Evolutionary conservation across 306 rosid genomes (phyloP).

Genomic region (Astragalus glycyphyllos): DNA sequence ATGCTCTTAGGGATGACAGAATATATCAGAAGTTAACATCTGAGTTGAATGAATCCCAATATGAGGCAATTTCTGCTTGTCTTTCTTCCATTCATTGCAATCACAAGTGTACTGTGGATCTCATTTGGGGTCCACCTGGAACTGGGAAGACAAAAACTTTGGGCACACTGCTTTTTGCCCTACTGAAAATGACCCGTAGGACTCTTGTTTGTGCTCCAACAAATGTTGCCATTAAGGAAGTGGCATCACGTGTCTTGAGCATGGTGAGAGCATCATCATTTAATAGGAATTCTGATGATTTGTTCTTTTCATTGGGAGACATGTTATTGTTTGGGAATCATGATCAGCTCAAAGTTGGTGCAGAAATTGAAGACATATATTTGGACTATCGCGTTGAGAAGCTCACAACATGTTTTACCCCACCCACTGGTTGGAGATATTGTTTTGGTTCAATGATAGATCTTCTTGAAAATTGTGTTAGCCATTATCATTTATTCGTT

Average conservation of each 20-base stretch:
- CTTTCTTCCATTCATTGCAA: constrained; percentile 45
- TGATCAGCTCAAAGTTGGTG: constrained; percentile 66
- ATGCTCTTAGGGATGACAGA: background rate
- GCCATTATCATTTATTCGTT: constrained; percentile 58
- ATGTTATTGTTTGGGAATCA: constrained; percentile 71
- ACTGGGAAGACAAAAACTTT: constrained; percentile 78
- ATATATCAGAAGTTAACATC: constrained; percentile 27
- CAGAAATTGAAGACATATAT: constrained; percentile 57
- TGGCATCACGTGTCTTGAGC: constrained; percentile 61
- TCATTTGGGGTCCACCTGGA: constrained; percentile 92
- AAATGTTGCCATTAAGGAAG: constrained; percentile 71
- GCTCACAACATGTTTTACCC: constrained; percentile 53
- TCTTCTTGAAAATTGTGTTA: constrained; percentile 70
- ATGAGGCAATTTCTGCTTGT: constrained; percentile 57
- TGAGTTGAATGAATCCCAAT: constrained; percentile 66
- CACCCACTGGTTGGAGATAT: constrained; percentile 60
- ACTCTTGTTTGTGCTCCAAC: constrained; percentile 82
- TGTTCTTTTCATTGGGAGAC: constrained; percentile 58
- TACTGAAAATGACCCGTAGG: constrained; percentile 55
- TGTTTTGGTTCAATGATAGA: constrained; percentile 60
- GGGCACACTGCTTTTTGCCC: constrained; percentile 53
- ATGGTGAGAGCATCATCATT: constrained; percentile 50
- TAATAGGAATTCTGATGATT: constrained; percentile 38
- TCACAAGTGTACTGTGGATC: constrained; percentile 55
- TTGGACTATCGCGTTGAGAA: constrained; percentile 66